Conservation (phyloP, 2,329 filamentous ascomycete species). For the Drechslera avenae region DNA sequence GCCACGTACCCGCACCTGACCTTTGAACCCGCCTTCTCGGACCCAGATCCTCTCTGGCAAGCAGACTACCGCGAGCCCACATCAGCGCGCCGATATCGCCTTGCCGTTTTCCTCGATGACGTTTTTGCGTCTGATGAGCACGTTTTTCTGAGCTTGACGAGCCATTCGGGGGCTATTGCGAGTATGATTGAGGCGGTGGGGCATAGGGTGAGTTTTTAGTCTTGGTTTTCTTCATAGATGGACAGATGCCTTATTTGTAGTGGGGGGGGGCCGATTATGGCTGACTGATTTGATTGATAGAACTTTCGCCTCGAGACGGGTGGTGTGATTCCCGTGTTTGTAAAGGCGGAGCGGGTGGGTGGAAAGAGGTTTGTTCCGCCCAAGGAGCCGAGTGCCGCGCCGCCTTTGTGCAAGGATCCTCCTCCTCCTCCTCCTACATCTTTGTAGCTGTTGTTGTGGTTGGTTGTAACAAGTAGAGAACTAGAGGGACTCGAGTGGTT, state of each 20-base stretch:
- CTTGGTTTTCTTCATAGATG: not conserved
- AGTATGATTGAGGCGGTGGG: slow-evolving; percentile 61
- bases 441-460: too few species aligned
- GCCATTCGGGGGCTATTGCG: slow-evolving; percentile 64
- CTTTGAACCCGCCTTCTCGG: slow-evolving; percentile 66
- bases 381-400: slow-evolving; percentile 40
- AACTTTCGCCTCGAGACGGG: slow-evolving; percentile 66
- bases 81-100: slow-evolving; percentile 29
- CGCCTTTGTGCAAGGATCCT: slow-evolving; percentile 35
- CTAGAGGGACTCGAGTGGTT: too few species aligned
- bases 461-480: too few species aligned
- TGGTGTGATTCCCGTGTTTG: slow-evolving; percentile 69
- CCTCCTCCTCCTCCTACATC: slow-evolving; percentile 4
- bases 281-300: not conserved
- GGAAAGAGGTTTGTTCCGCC: slow-evolving; percentile 34
- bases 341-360: slow-evolving; percentile 60
- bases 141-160: slow-evolving; percentile 60
- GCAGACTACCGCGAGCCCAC: slow-evolving; percentile 43
- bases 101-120: slow-evolving; percentile 54
- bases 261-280: not conserved
- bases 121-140: slow-evolving; percentile 56
- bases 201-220: slow-evolving; percentile 52
- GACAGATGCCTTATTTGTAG: too few species aligned
- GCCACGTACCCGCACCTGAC: slow-evolving; percentile 56
- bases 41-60: slow-evolving; percentile 61